phyloP scores from a whole-genome alignment of 2,329 filamentous ascomycete genomes.

The Colletotrichum eremochloae region DNA sequence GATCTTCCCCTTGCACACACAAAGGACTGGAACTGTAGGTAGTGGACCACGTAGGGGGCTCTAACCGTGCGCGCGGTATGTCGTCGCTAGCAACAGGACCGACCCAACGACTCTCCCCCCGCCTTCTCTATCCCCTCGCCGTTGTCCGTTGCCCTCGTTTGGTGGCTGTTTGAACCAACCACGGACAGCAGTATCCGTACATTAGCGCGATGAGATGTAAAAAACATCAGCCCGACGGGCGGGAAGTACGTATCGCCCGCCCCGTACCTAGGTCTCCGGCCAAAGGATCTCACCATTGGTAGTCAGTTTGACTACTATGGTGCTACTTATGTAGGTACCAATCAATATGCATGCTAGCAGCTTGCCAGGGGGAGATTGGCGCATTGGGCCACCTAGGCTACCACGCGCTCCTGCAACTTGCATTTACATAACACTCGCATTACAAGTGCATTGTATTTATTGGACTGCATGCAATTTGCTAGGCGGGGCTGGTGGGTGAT shows the following conservation, averaged over 20 bases:
- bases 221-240: neutral
- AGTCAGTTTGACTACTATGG: neutral
- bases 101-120: neutral
- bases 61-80: conserved; percentile 49
- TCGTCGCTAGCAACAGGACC: conserved; percentile 30
- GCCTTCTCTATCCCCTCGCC: conserved; percentile 1
- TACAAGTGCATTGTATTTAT: no score
- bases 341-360: neutral
- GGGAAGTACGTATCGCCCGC: conserved; percentile 13
- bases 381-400: conserved; percentile 27
- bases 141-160: conserved; percentile 19
- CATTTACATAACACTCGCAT: neutral
- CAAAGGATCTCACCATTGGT: neutral
- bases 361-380: conserved; percentile 20
- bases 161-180: conserved; percentile 28
- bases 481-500: neutral
- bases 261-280: neutral
- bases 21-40: conserved; percentile 19
- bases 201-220: neutral
- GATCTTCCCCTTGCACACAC: conserved; percentile 28
- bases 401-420: conserved; percentile 23
- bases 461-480: neutral
- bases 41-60: conserved; percentile 15
- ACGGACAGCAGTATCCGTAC: conserved; percentile 7
- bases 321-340: no score